phyloP scores from a whole-genome alignment of 2,329 filamentous ascomycete genomes.

The Biscogniauxia sp. region DNA sequence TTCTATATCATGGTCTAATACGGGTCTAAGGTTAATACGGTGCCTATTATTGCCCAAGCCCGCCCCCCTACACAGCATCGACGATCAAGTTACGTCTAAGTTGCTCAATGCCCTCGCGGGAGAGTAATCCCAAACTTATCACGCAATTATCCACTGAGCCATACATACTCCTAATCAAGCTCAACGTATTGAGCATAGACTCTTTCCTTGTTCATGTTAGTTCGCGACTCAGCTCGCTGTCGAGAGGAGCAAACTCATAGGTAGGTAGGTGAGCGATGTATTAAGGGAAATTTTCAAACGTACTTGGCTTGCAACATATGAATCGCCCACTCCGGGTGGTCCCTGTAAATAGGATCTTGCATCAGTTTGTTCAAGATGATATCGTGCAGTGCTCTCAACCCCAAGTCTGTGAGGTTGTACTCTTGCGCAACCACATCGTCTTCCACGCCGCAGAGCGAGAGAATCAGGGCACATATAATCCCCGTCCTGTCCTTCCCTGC shows the following conservation, averaged over 20 bases:
- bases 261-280: not conserved
- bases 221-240: not conserved
- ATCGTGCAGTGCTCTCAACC: conserved; percentile 35
- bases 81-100: conserved; percentile 21
- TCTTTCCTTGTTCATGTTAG: conserved; percentile 34
- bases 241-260: not conserved
- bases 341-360: conserved; percentile 46
- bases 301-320: conserved; percentile 43
- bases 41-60: too few species aligned
- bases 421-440: conserved; percentile 53
- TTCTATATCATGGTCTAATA: not conserved
- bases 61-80: conserved; percentile 9
- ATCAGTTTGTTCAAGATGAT: conserved; percentile 40
- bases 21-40: not conserved
- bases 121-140: conserved; percentile 53
- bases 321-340: conserved; percentile 40
- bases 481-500: conserved; percentile 68
- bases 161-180: conserved; percentile 56
- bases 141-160: conserved; percentile 64
- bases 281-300: conserved; percentile 12
- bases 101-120: conserved; percentile 46
- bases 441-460: conserved; percentile 56
- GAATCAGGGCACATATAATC: conserved; percentile 57
- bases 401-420: conserved; percentile 58
- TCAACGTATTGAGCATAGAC: conserved; percentile 44